Base-by-base conservation (phyloP, 805 yeast species). In the Candida quercuum region DNA sequence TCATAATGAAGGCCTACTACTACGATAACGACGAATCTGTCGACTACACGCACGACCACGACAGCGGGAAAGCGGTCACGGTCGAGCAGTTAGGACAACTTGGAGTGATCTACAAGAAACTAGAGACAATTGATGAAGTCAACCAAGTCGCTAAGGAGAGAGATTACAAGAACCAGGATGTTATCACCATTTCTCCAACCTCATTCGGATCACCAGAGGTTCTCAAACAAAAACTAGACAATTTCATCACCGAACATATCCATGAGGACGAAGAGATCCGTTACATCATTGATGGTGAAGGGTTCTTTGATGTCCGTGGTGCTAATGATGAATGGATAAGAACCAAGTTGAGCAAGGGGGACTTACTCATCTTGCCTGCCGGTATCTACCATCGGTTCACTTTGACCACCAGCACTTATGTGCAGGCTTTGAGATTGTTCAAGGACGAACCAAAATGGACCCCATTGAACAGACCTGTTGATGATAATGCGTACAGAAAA, bases 181-280 rank as follows among this genome's bases (percentile, higher is more conserved):
- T 65, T 32, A 76, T 91, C 20, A 64, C 63, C 30, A 70, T 89
- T 36, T 72, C 78, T 21, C 71, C 76, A 21, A 72, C 62, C 4
- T 68, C 83, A 0, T 77, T 87, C 54, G 74, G 77, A 0, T 77
- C 81, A 17, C 78, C 78, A 26, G 81, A 76, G 37, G 80, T 74
- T 0, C 75, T 84, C 51, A 69, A 76, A 46, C 67, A 65, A 35
- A 86, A 87, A 59, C 68, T 91, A 59, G 67, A 73, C 45, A 71
- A 63, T 30, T 88, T 89, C 60, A 86, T 78, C 64, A 66, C 72
- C 33, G 96, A 91, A 55, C 99, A 91, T 60, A 69, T 87, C 37
- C 99, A 91, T 57, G 98, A 91, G 57, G 99, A 91, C 57, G 99
- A 91, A 63, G 99, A 91, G 65, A 91, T 91, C 56, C 69, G 99